Percentiles rank a stretch among this genome's conserved stretches.
These are phyloP conservation scores for Ascochyta pisi DNA, from an alignment of 2,329 filamentous ascomycete species.

Conservation along the genomic window DNA sequence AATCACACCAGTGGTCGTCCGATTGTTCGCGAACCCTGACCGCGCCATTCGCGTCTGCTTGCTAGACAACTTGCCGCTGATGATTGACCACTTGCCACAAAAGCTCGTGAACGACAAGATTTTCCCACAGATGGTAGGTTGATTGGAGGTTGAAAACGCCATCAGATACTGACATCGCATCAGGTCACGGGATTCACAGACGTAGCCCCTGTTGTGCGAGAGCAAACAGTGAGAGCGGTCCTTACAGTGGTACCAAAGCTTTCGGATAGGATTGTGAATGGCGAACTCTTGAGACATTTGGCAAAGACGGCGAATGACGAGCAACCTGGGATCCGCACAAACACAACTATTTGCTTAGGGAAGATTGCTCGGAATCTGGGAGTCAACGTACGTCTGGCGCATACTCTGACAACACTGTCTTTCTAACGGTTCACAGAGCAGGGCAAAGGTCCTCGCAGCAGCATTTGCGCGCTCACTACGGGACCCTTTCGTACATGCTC, in stretches of 20 bases:
- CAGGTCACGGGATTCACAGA: constrained; percentile 95
- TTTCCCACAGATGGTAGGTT: constrained; percentile 82
- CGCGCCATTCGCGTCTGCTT: constrained; percentile 90
- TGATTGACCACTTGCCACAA: constrained; percentile 89
- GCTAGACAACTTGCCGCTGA: constrained; percentile 83
- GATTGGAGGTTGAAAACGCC: background rate
- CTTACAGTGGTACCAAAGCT: constrained; percentile 86
- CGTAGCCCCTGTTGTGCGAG: constrained; percentile 85
- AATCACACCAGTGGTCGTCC: constrained; percentile 84
- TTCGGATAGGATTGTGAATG: constrained; percentile 91
- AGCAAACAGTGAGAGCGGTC: constrained; percentile 95
- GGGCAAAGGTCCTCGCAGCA: constrained; percentile 89
- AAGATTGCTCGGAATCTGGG: constrained; percentile 94
- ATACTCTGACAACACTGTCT: too few relatives aligned
- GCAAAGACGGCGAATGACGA: constrained; percentile 98
- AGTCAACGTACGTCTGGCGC: constrained; percentile 54
- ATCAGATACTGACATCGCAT: constrained; percentile 32
- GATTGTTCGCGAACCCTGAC: constrained; percentile 89
- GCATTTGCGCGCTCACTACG: constrained; percentile 88
- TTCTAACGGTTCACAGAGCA: constrained; percentile 59
- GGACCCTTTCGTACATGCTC: constrained; percentile 93
- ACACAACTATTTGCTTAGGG: constrained; percentile 95
- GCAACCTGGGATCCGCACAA: constrained; percentile 94
- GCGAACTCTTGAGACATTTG: constrained; percentile 86
- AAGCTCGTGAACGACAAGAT: constrained; percentile 96